phyloP scores from a whole-genome alignment of 257 asterid species.

The Salvia hispanica region DNA sequence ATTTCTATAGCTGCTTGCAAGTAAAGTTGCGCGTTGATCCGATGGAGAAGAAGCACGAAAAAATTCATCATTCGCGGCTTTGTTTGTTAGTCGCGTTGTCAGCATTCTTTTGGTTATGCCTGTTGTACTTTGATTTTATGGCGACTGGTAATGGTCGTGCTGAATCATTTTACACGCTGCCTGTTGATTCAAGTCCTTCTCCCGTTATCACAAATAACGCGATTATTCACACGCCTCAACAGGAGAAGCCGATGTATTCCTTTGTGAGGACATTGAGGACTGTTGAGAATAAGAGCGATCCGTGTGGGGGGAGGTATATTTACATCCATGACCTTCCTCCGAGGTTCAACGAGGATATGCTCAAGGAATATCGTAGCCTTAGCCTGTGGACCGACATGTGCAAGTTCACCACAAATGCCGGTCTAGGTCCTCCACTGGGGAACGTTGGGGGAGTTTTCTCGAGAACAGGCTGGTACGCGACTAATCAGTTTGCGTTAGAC shows the following conservation, averaged over 20 bases:
- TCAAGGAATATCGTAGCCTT: slow-evolving; percentile 52
- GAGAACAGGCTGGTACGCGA: slow-evolving; percentile 55
- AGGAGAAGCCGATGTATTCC: slow-evolving; percentile 46
- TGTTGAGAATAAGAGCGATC: slow-evolving; percentile 72
- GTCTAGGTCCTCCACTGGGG: slow-evolving; percentile 58
- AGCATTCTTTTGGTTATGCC: slow-evolving; percentile 60
- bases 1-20: not conserved
- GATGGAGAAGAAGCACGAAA: slow-evolving; percentile 72
- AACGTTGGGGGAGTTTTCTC: slow-evolving; percentile 58
- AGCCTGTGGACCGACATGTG: slow-evolving; percentile 65
- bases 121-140: slow-evolving; percentile 58
- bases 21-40: slow-evolving; percentile 17
- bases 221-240: not conserved
- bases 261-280: slow-evolving; percentile 72
- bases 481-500: slow-evolving; percentile 61
- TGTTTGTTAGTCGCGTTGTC: slow-evolving; percentile 56
- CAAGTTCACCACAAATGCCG: slow-evolving; percentile 52
- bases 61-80: slow-evolving; percentile 52
- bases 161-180: slow-evolving; percentile 21
- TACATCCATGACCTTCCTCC: slow-evolving; percentile 57
- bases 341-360: slow-evolving; percentile 55
- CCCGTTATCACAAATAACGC: slow-evolving; percentile 19
- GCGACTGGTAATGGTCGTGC: slow-evolving; percentile 41
- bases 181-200: slow-evolving; percentile 23
- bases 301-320: slow-evolving; percentile 65